Base-by-base conservation (phyloP, 352 stramenopile species). In the Pythium guiyangense region DNA sequence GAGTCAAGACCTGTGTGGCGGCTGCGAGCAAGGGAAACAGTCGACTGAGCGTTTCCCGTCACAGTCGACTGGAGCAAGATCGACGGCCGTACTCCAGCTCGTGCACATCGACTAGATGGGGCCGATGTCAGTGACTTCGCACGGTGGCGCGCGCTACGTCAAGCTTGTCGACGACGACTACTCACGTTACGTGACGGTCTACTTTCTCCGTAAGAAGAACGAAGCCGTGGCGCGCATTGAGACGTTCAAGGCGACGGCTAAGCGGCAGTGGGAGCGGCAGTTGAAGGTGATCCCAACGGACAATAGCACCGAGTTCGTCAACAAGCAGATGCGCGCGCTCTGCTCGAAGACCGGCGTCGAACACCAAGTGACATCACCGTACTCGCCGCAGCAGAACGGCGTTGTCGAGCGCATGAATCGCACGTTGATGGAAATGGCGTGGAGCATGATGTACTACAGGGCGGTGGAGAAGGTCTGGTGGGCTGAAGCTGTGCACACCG, bases 321-420 rank as follows among this genome's bases (percentile, higher is more conserved):
- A 67, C 55, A 60, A 71, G 40, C 47, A 45, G 9, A 54, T 73
- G 9, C n/a, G 52, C 0, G 39, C n/a, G 1, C 34, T 60, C 2
- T 69, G 54, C 40, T 22, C 57, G 1, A 9, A 55, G 46, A 34
- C 53, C 22, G 64, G 59, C 10, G 74, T 77, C 52, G 15, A 55
- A 9, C 63, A 78, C 25, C 55, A 75, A 54, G 29, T 5, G 9
- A 62, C 67, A 8, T 31, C 66, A 2, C 56, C 59, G 1, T 66
- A 74, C 53, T 73, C 56, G 11, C 61, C 64, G 15, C 67, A 71
- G 49, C 69, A 72, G 52, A 71, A 74, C 46, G 59, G 63, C 1
- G 52, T 74, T 4, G 66, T 63, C 15, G 66, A 77, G 46, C 37
- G 66, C 2, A 67, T 70, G 57, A 71, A 77, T n/a, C n/a, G n/a